Base-by-base conservation (phyloP, 371 early-diverging fungal genomes). In the Mortierella sp. region DNA sequence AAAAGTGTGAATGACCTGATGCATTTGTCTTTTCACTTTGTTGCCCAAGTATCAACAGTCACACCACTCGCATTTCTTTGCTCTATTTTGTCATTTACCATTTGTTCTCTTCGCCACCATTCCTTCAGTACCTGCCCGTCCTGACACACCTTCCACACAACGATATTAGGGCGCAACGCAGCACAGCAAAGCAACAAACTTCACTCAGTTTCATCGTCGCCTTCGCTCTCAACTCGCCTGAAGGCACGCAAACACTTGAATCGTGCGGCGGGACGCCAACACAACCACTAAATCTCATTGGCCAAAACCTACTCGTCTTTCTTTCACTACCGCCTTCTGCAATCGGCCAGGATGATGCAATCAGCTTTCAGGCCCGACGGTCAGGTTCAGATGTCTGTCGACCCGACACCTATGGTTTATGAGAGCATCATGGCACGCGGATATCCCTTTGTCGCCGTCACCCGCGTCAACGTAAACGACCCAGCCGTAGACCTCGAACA, bases 331-430 rank as follows among this genome's bases (percentile, higher is more conserved):
- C 65, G 34, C 42, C 42, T 38, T 38, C 42, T 38, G 42, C 42
- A 38, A 38, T 74, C 63, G 26, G 31, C 52, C 38, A 57, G 24
- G 38, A 85, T 77, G 80, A 82, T 86, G 82, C 80, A 82, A 70
- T 54, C 73, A 2, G 34, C 78, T 1, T 48, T 76, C 68, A 63
- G 38, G 24, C 73, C 65, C 0, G 76, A 73, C 7, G 44, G 31
- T 24, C 26, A 58, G 73, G 34, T 54, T 3, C 87, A 86, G 42
- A 60, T 54, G 48, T 60, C 52, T 34, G 76, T 86, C 26, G 71
- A 75, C 63, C 38, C 75, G 42, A 28, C 5, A 19, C 52, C 78
- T 0, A 75, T 82, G 55, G 44, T 73, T 42, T 82, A 80, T 28
- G 21, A 76, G 14, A 26, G 21, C 10, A 80, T 86, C 70, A 60